phyloP scores from a whole-genome alignment of 306 rosid species.

The Astragalus glycyphyllos region DNA sequence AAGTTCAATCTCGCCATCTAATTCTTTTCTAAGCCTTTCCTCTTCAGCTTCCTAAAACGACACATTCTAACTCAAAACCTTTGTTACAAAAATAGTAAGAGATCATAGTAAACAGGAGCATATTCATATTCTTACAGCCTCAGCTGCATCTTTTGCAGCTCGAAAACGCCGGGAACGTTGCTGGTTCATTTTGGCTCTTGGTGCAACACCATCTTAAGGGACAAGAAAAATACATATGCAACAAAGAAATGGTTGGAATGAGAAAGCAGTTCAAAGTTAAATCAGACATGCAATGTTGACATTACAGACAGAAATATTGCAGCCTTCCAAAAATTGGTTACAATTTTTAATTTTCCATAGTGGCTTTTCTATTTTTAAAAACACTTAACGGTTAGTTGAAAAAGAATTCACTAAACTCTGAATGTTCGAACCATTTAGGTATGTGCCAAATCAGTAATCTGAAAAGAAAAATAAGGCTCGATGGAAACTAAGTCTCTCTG shows the following conservation, averaged over 20 bases:
- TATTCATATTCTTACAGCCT: slow-evolving; percentile 69
- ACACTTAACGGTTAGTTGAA: slow-evolving; percentile 33
- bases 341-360: slow-evolving; percentile 2
- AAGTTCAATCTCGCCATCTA: slow-evolving; percentile 63
- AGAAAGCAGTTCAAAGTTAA: slow-evolving; percentile 31
- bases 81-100: slow-evolving; percentile 30
- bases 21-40: slow-evolving; percentile 78
- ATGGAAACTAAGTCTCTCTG: slow-evolving; percentile 17
- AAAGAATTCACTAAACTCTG: slow-evolving; percentile 21
- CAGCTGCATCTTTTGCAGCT: slow-evolving; percentile 98
- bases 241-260: slow-evolving; percentile 16
- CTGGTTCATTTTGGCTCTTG: slow-evolving; percentile 99
- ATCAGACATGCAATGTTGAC: slow-evolving; percentile 1
- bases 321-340: slow-evolving; percentile 16
- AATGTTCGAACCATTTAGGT: slow-evolving; percentile 11
- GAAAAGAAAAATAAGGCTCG: slow-evolving; percentile 23
- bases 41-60: slow-evolving; percentile 87
- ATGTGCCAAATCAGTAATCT: not conserved
- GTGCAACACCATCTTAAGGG: slow-evolving; percentile 90
- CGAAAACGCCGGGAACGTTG: slow-evolving; percentile 96
- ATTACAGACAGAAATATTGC: slow-evolving; percentile 10
- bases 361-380: slow-evolving; percentile 17
- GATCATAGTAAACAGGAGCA: slow-evolving; percentile 33
- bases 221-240: not conserved
- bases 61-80: slow-evolving; percentile 39